Percentiles rank a stretch among this genome's conserved stretches.
Evolutionary conservation across 805 yeast genomes (phyloP).

Genomic region (Wickerhamiella kurtzmanii): DNA sequence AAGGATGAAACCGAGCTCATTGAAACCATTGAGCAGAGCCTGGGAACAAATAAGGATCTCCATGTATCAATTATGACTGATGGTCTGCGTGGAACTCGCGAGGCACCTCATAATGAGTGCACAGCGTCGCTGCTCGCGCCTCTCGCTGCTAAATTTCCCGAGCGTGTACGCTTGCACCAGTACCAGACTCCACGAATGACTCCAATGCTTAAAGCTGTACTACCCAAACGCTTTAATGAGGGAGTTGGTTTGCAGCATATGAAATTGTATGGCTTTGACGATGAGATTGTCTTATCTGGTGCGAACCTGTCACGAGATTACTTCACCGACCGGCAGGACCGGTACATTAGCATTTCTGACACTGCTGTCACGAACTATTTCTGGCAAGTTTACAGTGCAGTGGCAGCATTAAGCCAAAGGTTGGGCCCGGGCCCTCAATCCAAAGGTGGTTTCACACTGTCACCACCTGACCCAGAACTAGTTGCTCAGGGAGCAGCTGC

Average conservation of each 20-base stretch:
- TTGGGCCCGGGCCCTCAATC: conserved; percentile 12
- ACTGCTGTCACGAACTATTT: conserved; percentile 55
- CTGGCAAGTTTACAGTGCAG: conserved; percentile 50
- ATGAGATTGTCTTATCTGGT: conserved; percentile 76
- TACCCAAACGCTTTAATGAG: conserved; percentile 82
- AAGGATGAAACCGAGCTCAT: conserved; percentile 66
- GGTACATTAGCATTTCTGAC: conserved; percentile 65
- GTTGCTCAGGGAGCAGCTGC: conserved; percentile 15
- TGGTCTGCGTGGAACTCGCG: conserved; percentile 86
- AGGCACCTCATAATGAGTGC: conserved; percentile 55
- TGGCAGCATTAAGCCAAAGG: conserved; percentile 55
- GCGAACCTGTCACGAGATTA: conserved; percentile 88
- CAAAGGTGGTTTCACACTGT: conserved; percentile 1
- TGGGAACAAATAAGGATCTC: conserved; percentile 44
- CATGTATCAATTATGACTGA: conserved; percentile 67
- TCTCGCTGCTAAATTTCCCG: conserved; percentile 44
- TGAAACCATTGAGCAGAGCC: conserved; percentile 45
- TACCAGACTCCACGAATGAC: conserved; percentile 79
- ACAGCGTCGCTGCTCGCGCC: conserved; percentile 64
- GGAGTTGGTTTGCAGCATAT: conserved; percentile 90
- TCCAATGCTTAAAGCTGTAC: conserved; percentile 47
- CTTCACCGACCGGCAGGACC: conserved; percentile 87
- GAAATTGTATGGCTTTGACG: conserved; percentile 92
- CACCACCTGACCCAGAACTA: not conserved
- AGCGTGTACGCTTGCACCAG: conserved; percentile 64